phyloP scores from a whole-genome alignment of 768 basidiomycete genomes.

The Mrakia frigida region DNA sequence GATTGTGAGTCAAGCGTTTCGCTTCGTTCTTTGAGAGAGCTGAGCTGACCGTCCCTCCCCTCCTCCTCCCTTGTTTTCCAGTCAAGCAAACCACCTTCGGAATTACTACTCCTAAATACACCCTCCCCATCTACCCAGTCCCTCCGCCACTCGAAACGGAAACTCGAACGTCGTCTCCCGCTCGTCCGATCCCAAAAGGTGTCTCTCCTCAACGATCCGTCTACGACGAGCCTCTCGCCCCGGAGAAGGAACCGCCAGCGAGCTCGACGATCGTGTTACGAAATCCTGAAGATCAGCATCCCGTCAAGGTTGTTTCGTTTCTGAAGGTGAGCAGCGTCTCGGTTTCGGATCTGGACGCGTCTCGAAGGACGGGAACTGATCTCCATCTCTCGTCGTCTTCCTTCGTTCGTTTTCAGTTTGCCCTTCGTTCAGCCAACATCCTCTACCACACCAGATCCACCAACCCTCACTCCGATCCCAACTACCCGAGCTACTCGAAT shows the following conservation, averaged over 20 bases:
- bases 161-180: background rate
- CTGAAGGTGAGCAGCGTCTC: constrained; percentile 34
- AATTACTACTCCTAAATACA: constrained; percentile 42
- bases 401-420: constrained; percentile 33
- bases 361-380: background rate
- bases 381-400: background rate
- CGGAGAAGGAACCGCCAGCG: background rate
- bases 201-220: constrained; percentile 8
- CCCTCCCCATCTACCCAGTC: constrained; percentile 38
- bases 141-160: constrained; percentile 10
- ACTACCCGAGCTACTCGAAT: background rate
- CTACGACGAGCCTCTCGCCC: background rate
- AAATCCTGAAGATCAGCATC: constrained; percentile 39
- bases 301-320: constrained; percentile 38
- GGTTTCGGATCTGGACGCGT: background rate
- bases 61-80: background rate
- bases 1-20: constrained; percentile 19
- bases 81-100: constrained; percentile 48
- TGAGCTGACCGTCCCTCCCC: background rate
- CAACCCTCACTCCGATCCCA: constrained; percentile 5
- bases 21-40: background rate
- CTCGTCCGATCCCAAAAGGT: background rate
- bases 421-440: constrained; percentile 40
- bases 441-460: constrained; percentile 37
- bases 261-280: constrained; percentile 17